These are phyloP conservation scores for Boletus reticulatus DNA, from an alignment of 768 basidiomycete genomes.

Conservation along the genomic window DNA sequence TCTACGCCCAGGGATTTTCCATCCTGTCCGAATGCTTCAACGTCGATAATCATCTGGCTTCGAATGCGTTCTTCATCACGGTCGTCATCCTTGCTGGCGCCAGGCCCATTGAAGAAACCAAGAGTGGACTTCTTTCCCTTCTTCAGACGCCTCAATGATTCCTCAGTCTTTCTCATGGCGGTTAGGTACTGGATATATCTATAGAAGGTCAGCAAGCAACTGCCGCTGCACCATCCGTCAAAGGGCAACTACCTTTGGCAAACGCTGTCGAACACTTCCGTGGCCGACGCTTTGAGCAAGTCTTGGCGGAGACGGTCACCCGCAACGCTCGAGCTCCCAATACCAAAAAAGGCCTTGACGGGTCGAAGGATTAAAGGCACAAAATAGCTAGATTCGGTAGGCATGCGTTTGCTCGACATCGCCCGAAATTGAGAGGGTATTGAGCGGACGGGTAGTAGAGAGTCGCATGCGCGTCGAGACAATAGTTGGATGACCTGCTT, in stretches of 20 bases:
- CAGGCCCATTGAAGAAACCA: constrained; percentile 69
- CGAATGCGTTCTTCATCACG: constrained; percentile 89
- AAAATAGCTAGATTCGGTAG: constrained; percentile 85
- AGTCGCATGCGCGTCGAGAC: constrained; percentile 79
- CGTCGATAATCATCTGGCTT: constrained; percentile 80
- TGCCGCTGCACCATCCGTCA: not conserved
- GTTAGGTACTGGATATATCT: constrained; percentile 82
- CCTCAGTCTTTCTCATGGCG: constrained; percentile 90
- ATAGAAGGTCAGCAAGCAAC: not conserved
- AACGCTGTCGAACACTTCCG: constrained; percentile 70
- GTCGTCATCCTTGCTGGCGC: constrained; percentile 53
- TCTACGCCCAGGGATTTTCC: constrained; percentile 67
- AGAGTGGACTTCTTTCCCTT: constrained; percentile 80
- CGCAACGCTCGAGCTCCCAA: constrained; percentile 53
- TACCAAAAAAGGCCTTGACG: constrained; percentile 68
- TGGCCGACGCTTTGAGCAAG: constrained; percentile 48
- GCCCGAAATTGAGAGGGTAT: constrained; percentile 91
- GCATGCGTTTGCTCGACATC: constrained; percentile 68
- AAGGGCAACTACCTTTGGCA: constrained; percentile 51
- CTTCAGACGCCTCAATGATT: constrained; percentile 80
- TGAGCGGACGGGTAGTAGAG: constrained; percentile 78
- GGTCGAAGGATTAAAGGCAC: constrained; percentile 79
- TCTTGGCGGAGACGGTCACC: constrained; percentile 58
- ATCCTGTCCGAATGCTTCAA: constrained; percentile 79
- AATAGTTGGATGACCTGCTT: constrained; percentile 69